Evolutionary conservation across 805 yeast genomes (phyloP), one percentile per base, ranked within the genome.

Genomic region (Isabelozyma pseudorhagii): DNA sequence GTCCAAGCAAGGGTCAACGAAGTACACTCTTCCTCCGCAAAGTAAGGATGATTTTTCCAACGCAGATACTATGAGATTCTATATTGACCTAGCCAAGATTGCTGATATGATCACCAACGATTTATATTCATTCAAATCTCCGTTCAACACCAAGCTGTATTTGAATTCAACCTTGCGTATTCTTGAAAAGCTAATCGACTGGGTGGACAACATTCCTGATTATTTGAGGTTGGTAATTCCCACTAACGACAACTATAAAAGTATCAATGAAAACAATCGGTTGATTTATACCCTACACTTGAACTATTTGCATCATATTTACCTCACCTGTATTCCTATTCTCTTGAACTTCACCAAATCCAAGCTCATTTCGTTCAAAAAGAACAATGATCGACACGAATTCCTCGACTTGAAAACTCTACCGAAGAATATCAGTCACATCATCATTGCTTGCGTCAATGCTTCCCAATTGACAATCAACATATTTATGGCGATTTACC

Each of bases 301-400:
- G 49, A 66, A 66, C 42, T 63, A 64, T 45, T 50, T 63, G 5
- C 70, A 66, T 50, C 66, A 62, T 44, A 58, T 66, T 3, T 59
- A 63, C 42, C 49, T 66, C 27, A 54, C 64, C 1, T 58, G 61
- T 40, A 57, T 66, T 17, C 70, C 70, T 3, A 56, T 64, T 2
- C 28, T 63, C 17, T 21, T 64, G 4, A 57, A 64, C 46, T 55
- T 63, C 31, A 59, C 60, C 7, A 61, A 58, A 44, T 38, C 54
- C 8, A 55, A 51, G 17, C 56, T 64, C 8, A 39, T 50, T 4
- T 43, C 54, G 15, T 56, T 41, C 44, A 53, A 31, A 5, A 29
- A 18, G 18, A 40, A 44, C 11, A 34, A 31, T 3, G 28, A 38
- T 5, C 28, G 13, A 3, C 21, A 38, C 5, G 40, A 29, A 13